Base-by-base conservation (phyloP, 805 yeast genomes). In the Brettanomyces sp. region DNA sequence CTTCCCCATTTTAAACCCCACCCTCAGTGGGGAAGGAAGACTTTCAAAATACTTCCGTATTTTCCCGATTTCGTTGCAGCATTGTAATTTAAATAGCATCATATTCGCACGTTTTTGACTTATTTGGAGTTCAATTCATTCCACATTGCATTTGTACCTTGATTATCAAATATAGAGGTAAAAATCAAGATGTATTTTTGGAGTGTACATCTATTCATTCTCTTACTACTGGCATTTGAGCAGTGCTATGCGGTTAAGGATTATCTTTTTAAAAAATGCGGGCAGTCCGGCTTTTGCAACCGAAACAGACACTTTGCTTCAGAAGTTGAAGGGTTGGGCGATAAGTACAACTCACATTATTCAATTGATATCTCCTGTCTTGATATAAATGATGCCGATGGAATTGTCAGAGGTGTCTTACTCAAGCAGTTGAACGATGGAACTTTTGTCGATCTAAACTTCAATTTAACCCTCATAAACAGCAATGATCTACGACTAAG, bases 271-370 rank as follows among this genome's bases (percentile, higher is more conserved):
- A 85, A 87, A 58, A 77, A 71, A 12, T 90, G 98, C 62, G 77
- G 70, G 5, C 82, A 84, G 56, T 76, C 88, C 14, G 95, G 96
- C 5, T 89, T 90, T 59, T 90, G 98, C 59, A 64, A 72, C 43
- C 73, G 98, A 62, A 86, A 90, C 56, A 68, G 91, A 46, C 79
- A 77, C 47, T 87, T 75, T 58, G 85, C 87, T 1, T 49, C 57
- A 3, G 59, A 68, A 41, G 67, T 76, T 5, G 46, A 51, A 5
- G 52, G 52, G 6, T 47, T 43, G 9, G 56, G 52, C 1, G 47
- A 42, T 0, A 43, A 57, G 1, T 65, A 62, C 39, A 61, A 60
- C 21, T 59, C 70, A 1, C 66, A 70, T 30, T 75, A 76, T 52
- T 58, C 68, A 3, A 51, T 75, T 36, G 77, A 73, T 47, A 54